A percentile compares a stretch with the other conserved stretches of the same genome.
These are phyloP conservation scores for Eragrostis curvula DNA, from an alignment of 176 grass and related monocot genomes.

Conservation along the genomic window DNA sequence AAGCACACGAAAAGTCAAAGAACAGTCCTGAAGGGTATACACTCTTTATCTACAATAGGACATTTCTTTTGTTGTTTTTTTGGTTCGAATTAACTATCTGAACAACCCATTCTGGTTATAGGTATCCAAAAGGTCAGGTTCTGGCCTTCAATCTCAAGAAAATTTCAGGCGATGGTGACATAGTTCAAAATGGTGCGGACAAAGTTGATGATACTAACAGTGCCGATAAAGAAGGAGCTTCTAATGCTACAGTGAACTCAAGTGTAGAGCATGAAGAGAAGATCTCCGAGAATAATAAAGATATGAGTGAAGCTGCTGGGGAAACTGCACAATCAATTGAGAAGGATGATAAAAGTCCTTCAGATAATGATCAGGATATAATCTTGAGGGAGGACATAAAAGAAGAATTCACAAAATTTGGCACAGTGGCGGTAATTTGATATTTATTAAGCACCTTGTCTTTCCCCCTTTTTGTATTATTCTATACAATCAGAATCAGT, in stretches of 20 bases:
- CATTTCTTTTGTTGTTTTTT: not conserved
- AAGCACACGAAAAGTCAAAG: conserved; percentile 57
- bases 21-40: conserved; percentile 57
- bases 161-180: conserved; percentile 40
- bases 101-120: conserved; percentile 41
- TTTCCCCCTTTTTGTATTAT: not conserved
- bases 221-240: conserved; percentile 30
- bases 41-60: conserved; percentile 24
- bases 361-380: conserved; percentile 34
- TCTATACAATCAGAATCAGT: conserved; percentile 14
- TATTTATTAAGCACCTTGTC: not conserved
- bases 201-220: conserved; percentile 40
- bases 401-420: conserved; percentile 78
- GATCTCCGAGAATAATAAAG: conserved; percentile 33
- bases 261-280: conserved; percentile 37
- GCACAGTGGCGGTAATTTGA: conserved; percentile 79
- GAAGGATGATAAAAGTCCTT: conserved; percentile 35
- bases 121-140: conserved; percentile 88
- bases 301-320: conserved; percentile 31
- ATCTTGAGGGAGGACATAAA: conserved; percentile 84
- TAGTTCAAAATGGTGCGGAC: conserved; percentile 46
- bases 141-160: conserved; percentile 88
- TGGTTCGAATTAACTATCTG: conserved; percentile 32
- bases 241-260: conserved; percentile 31
- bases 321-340: conserved; percentile 27